Evolutionary conservation across 805 yeast genomes (phyloP), one percentile per base, ranked within the genome.

Genomic region (Wickerhamomyces strasburgensis): DNA sequence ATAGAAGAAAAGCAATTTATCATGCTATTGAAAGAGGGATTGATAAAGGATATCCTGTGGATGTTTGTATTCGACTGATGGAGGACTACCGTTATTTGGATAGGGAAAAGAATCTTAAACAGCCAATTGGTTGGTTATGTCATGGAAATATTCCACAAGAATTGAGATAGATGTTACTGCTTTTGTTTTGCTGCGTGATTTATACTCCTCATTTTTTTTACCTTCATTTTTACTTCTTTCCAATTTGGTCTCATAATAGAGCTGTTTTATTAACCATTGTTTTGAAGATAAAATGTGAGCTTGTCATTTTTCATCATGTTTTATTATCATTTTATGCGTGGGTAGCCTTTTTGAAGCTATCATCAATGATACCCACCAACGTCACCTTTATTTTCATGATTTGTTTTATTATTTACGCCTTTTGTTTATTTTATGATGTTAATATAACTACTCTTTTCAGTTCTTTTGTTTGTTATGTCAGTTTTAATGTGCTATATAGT

Each of bases 1-100:
- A 72, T 32, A 53, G 82, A 43, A 58, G 81, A 27, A 73, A 71
- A 48, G 70, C 70, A 24, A 64, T 75, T 17, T 75, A 74, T 54
- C 69, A 65, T 42, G 80, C 80, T 5, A 72, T 75, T 35, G 79
- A 75, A 47, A 58, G 46, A 7, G 81, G 79, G 1, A 47, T 65
- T 34, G 45, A 49, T 4, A 64, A 65, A 45, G 78, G 79, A 1
- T 67, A 60, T 43, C 45, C 64, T 13, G 58, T 71, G 29, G 65
- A 65, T 2, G 54, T 61, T 27, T 63, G 73, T 14, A 64, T 75
- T 21, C 59, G 64, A n/a, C 59, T 72, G 14, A 50, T 75, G 34
- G 80, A 75, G 48, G 64, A 62, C 18, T 62, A 54, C 26, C 56
- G 80, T 43, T 58, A 55, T 30, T 60, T 63, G 35, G 70, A 65